Conservation (phyloP, 2,329 filamentous ascomycete species). For the Chaetomium globosum region DNA sequence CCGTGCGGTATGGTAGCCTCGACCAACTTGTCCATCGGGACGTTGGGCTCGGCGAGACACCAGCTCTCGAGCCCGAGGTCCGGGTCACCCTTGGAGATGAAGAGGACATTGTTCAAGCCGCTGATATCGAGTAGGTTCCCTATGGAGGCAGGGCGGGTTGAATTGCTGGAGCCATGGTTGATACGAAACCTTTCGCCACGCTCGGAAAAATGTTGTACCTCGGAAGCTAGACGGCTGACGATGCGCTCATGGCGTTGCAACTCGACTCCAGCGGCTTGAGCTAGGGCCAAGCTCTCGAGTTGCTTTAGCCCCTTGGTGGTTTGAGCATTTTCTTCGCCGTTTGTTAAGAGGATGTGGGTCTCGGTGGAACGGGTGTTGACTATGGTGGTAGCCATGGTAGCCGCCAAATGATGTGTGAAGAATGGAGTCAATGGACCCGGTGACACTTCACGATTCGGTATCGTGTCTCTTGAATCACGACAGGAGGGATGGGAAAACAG, state of each 20-base stretch:
- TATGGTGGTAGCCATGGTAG: not conserved
- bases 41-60: conserved; percentile 65
- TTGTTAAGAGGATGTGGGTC: not conserved
- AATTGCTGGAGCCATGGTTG: conserved; percentile 9
- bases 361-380: not conserved
- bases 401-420: not conserved
- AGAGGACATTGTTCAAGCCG: not conserved
- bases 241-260: conserved; percentile 5
- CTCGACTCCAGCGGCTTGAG: not conserved
- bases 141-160: not conserved
- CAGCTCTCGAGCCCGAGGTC: not conserved
- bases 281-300: not conserved
- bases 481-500: not conserved
- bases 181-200: conserved; percentile 8
- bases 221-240: not conserved
- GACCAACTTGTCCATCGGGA: conserved; percentile 67
- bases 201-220: conserved; percentile 4
- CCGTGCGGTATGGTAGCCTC: conserved; percentile 57
- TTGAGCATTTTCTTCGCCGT: not conserved
- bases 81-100: not conserved
- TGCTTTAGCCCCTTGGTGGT: not conserved
- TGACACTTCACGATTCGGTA: not conserved
- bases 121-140: conserved; percentile 3
- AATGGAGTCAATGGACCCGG: not conserved
- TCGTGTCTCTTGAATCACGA: not conserved